These are phyloP conservation scores for Cyberlindnera sargentensis DNA, from an alignment of 805 yeast species.

Conservation along the genomic window DNA sequence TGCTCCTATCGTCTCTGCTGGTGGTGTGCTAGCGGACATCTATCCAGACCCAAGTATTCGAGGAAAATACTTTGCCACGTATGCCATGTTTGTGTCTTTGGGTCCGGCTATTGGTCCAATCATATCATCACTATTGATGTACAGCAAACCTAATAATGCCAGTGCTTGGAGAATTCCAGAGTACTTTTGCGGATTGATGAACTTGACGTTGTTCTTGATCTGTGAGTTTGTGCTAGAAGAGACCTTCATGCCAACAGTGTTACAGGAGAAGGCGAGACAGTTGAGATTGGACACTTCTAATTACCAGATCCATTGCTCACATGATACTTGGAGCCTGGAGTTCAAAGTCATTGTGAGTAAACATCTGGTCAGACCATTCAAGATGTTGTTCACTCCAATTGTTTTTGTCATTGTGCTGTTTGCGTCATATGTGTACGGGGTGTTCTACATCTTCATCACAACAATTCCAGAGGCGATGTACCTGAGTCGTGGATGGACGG, in stretches of 20 bases:
- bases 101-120: conserved; percentile 42
- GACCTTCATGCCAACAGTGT: conserved; percentile 11
- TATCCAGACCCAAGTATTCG: conserved; percentile 38
- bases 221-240: conserved; percentile 29
- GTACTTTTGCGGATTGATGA: conserved; percentile 42
- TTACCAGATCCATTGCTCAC: conserved; percentile 12
- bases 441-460: conserved; percentile 38
- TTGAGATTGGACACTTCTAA: conserved; percentile 7
- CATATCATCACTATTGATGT: conserved; percentile 40
- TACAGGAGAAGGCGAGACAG: conserved; percentile 9
- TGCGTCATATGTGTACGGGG: conserved; percentile 43
- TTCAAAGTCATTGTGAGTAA: conserved; percentile 8
- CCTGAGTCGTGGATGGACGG: conserved; percentile 25
- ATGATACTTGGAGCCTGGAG: conserved; percentile 14
- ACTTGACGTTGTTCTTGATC: conserved; percentile 25
- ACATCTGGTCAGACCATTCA: conserved; percentile 15
- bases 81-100: conserved; percentile 38
- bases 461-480: conserved; percentile 34
- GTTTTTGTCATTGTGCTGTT: conserved; percentile 36
- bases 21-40: conserved; percentile 48
- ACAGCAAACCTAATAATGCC: conserved; percentile 24
- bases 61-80: conserved; percentile 46
- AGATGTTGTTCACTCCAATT: conserved; percentile 22
- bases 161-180: conserved; percentile 54
- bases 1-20: conserved; percentile 52